Evolutionary conservation across 2,329 filamentous ascomycete species (phyloP).

Genomic region (Rhytidhysteron rufulum): DNA sequence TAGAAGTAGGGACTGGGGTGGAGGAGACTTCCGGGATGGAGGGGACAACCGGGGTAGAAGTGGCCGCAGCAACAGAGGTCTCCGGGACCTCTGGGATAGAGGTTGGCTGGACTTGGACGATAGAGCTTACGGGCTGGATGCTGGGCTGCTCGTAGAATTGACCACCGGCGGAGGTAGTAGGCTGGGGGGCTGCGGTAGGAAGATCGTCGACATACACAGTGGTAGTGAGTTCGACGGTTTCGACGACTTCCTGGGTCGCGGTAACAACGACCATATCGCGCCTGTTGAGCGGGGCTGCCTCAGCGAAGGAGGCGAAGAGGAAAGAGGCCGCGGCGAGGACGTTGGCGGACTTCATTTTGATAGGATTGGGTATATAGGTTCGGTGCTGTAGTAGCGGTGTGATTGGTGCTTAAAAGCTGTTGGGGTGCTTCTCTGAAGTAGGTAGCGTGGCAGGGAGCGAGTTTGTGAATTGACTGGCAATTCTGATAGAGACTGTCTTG

Average conservation of each 20-base stretch:
- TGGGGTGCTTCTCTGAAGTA: background rate
- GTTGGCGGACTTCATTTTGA: conserved; percentile 10
- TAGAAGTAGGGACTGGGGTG: conserved; percentile 1
- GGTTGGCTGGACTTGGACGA: background rate
- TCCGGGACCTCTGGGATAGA: background rate
- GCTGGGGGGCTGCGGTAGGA: background rate
- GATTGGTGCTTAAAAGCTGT: conserved; percentile 1
- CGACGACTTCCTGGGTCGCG: conserved; percentile 7
- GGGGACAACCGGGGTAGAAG: conserved; percentile 2
- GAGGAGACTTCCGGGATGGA: background rate
- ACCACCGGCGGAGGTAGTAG: conserved; percentile 2
- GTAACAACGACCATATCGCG: conserved; percentile 9
- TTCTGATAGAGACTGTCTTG: conserved; percentile 1
- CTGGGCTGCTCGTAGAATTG: conserved; percentile 3
- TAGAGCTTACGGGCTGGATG: background rate
- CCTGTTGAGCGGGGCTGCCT: conserved; percentile 7
- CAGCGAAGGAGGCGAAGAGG: conserved; percentile 5
- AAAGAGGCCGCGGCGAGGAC: conserved; percentile 8
- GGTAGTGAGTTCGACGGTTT: conserved; percentile 9
- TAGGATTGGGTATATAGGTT: background rate
- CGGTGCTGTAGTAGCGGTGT: conserved; percentile 3
- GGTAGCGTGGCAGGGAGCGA: no score
- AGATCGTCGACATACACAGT: conserved; percentile 8
- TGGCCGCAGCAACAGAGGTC: background rate
- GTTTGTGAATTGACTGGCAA: conserved; percentile 4